Evolutionary conservation across 495 filamentous ascomycete genomes (phyloP).

Genomic region (Trichoderma parareesei): DNA sequence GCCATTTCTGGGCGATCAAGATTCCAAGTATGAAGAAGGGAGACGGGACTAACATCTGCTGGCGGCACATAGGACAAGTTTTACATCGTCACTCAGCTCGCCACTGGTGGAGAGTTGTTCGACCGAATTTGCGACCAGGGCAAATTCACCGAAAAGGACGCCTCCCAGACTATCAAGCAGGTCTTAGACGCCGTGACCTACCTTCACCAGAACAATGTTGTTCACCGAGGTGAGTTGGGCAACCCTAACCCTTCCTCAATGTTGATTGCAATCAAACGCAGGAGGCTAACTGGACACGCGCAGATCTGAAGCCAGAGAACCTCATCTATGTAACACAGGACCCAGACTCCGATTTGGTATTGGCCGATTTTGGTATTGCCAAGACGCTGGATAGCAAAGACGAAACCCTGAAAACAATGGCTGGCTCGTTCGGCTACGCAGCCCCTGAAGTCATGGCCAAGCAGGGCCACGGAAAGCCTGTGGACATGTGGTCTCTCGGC

Average conservation of each 20-base stretch:
- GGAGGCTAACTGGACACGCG: constrained; percentile 9
- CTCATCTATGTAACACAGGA: constrained; percentile 82
- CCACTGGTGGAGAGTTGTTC: constrained; percentile 94
- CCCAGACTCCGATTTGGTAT: constrained; percentile 71
- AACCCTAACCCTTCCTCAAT: constrained; percentile 15
- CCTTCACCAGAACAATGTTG: constrained; percentile 88
- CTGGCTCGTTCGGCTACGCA: constrained; percentile 95
- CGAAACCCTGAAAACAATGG: constrained; percentile 95
- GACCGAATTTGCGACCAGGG: constrained; percentile 97
- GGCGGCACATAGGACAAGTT: constrained; percentile 78
- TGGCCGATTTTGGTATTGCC: constrained; percentile 97
- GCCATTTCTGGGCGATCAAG: too few species aligned
- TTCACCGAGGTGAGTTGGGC: constrained; percentile 68
- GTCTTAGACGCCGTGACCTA: constrained; percentile 93
- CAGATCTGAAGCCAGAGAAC: constrained; percentile 98
- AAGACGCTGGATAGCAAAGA: constrained; percentile 92
- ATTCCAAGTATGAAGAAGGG: too few species aligned
- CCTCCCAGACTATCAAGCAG: constrained; percentile 91
- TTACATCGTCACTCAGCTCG: constrained; percentile 97
- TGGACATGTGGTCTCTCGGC: constrained; percentile 98
- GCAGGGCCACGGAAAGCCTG: constrained; percentile 94
- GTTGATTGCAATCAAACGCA: too few species aligned
- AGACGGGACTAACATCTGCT: background rate
- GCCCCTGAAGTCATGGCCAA: constrained; percentile 98
- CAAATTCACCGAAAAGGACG: constrained; percentile 98